Evolutionary conservation across 768 basidiomycete species (phyloP).

Genomic region (Mycena vitilis): DNA sequence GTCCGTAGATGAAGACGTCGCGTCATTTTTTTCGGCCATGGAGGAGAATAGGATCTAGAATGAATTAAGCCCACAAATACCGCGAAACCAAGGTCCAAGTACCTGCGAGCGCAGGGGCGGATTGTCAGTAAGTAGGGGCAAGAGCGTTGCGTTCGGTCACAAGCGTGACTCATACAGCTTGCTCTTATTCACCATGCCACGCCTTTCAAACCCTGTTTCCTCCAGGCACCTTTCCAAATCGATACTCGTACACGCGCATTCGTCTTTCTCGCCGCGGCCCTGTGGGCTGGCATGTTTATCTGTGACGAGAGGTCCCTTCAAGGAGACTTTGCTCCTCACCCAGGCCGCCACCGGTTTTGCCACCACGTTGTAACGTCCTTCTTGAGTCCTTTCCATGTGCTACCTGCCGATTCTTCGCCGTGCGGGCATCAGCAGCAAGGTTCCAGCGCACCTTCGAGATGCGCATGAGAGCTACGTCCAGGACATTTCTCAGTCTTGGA

Average conservation of each 20-base stretch:
- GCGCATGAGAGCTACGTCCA: too few species aligned
- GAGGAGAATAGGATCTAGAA: constrained; percentile 9
- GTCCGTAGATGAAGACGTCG: constrained; percentile 68
- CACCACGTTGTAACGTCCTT: constrained; percentile 16
- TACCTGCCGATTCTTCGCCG: constrained; percentile 14
- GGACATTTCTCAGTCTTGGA: too few species aligned
- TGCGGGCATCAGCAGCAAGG: not conserved
- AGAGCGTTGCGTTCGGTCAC: not conserved
- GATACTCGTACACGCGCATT: not conserved
- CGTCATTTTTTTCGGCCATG: constrained; percentile 72
- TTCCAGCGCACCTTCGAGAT: not conserved
- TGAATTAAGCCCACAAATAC: not conserved
- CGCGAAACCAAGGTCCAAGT: not conserved
- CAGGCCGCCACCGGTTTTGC: not conserved
- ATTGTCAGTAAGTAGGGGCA: not conserved
- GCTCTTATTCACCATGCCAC: constrained; percentile 15
- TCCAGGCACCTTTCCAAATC: constrained; percentile 5
- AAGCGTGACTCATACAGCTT: not conserved
- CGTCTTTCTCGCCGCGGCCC: not conserved
- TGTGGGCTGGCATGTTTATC: not conserved
- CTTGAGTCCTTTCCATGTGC: constrained; percentile 17
- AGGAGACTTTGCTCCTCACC: not conserved
- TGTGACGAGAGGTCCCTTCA: not conserved
- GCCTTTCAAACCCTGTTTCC: constrained; percentile 10
- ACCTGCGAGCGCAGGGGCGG: constrained; percentile 7